phyloP scores from a whole-genome alignment of 2,329 filamentous ascomycete genomes.

The Aspergillus sp. region DNA sequence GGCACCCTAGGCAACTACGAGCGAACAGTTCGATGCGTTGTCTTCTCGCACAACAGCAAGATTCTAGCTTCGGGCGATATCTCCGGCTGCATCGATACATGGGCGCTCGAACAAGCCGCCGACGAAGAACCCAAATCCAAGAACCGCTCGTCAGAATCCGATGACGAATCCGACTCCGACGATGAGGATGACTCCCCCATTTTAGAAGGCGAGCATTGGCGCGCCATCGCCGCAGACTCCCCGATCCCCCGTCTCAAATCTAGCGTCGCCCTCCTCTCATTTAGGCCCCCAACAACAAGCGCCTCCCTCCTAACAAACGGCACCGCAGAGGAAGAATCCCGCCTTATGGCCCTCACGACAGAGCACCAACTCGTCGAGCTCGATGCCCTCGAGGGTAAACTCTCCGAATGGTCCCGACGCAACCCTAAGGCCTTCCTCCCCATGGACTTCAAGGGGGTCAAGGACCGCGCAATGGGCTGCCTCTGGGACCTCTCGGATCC shows the following conservation, averaged over 20 bases:
- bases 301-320: constrained; percentile 43
- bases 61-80: constrained; percentile 79
- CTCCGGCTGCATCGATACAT: constrained; percentile 83
- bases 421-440: constrained; percentile 78
- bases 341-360: constrained; percentile 62
- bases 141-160: constrained; percentile 45
- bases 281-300: constrained; percentile 50
- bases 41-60: constrained; percentile 78
- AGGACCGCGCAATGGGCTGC: constrained; percentile 78
- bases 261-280: constrained; percentile 67
- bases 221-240: constrained; percentile 67
- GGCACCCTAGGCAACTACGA: constrained; percentile 75
- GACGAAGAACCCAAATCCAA: constrained; percentile 47
- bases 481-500: constrained; percentile 69
- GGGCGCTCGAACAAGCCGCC: constrained; percentile 62
- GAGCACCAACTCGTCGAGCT: constrained; percentile 73
- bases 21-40: constrained; percentile 68
- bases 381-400: constrained; percentile 70
- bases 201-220: constrained; percentile 68
- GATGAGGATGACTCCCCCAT: constrained; percentile 48
- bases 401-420: constrained; percentile 82
- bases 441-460: constrained; percentile 68
- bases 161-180: constrained; percentile 47
- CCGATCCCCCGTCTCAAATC: constrained; percentile 68
- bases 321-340: constrained; percentile 43